These are phyloP conservation scores for Lithospermum erythrorhizon DNA, from an alignment of 257 asterid genomes.

Conservation along the genomic window DNA sequence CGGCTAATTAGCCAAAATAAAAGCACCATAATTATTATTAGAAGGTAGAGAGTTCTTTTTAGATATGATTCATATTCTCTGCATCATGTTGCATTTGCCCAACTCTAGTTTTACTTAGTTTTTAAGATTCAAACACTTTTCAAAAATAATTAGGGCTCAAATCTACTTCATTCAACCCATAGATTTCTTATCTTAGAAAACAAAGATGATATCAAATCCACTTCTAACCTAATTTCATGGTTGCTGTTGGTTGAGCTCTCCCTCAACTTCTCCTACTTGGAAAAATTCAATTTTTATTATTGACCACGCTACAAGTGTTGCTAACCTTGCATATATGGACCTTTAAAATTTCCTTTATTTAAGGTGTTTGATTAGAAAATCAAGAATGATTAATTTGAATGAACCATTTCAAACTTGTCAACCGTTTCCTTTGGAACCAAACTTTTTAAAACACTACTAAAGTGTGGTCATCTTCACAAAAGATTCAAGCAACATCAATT, in stretches of 20 bases:
- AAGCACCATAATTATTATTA: not conserved
- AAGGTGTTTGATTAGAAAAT: not conserved
- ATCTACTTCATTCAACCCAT: not conserved
- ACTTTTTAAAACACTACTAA: not conserved
- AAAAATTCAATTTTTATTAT: too few species aligned
- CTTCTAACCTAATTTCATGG: conserved; percentile 13
- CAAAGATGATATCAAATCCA: conserved; percentile 5
- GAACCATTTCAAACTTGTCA: not conserved
- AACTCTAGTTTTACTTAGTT: conserved; percentile 12
- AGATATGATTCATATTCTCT: not conserved
- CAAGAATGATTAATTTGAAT: not conserved
- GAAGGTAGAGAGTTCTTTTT: not conserved
- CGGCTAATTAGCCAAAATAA: too few species aligned
- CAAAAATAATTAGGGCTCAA: not conserved
- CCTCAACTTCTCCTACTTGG: not conserved
- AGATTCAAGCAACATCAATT: not conserved
- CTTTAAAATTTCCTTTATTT: not conserved
- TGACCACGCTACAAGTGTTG: not conserved
- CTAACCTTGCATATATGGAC: not conserved
- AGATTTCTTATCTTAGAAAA: conserved; percentile 15
- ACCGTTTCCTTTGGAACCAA: not conserved
- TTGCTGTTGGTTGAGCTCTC: conserved; percentile 11
- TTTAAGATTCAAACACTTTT: conserved; percentile 17
- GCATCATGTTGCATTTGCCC: not conserved
- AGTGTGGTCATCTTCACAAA: too few species aligned